A percentile compares a stretch with the other conserved stretches of the same genome.
phyloP scores from a whole-genome alignment of 768 basidiomycete species.

The Lenzites betulinus region DNA sequence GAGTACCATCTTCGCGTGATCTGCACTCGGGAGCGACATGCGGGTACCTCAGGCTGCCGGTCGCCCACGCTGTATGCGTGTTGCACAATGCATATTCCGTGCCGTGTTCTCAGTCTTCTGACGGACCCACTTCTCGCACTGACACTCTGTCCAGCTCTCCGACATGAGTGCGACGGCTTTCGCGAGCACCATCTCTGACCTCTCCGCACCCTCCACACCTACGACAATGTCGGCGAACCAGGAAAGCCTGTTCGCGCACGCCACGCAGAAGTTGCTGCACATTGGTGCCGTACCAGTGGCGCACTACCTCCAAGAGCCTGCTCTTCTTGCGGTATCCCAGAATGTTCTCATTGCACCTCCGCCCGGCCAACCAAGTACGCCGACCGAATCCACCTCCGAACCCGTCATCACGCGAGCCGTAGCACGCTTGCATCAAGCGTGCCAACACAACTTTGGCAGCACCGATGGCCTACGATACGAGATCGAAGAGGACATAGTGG shows the following conservation, averaged over 20 bases:
- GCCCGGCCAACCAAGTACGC: background rate
- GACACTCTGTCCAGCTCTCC: background rate
- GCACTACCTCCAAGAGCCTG: slow-evolving; percentile 7
- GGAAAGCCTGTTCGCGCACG: background rate
- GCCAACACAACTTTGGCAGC: slow-evolving; percentile 29
- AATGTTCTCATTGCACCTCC: background rate
- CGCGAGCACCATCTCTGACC: background rate
- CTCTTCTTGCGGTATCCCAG: background rate
- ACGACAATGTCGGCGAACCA: background rate
- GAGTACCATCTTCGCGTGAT: background rate
- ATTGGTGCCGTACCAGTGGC: slow-evolving; percentile 13
- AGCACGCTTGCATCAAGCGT: slow-evolving; percentile 26
- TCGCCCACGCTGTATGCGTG: background rate
- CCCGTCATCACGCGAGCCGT: slow-evolving; percentile 2
- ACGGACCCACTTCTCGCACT: background rate
- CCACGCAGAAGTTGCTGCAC: slow-evolving; percentile 4
- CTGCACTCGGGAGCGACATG: background rate
- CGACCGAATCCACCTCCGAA: background rate
- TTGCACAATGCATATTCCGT: no score
- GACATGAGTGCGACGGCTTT: background rate
- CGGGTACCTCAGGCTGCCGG: background rate
- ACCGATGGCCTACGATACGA: slow-evolving; percentile 26
- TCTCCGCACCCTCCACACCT: background rate
- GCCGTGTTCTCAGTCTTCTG: background rate
- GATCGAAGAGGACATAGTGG: slow-evolving; percentile 22